Evolutionary conservation across 345 rosid species (phyloP).

Genomic region (Carallia brachiata): DNA sequence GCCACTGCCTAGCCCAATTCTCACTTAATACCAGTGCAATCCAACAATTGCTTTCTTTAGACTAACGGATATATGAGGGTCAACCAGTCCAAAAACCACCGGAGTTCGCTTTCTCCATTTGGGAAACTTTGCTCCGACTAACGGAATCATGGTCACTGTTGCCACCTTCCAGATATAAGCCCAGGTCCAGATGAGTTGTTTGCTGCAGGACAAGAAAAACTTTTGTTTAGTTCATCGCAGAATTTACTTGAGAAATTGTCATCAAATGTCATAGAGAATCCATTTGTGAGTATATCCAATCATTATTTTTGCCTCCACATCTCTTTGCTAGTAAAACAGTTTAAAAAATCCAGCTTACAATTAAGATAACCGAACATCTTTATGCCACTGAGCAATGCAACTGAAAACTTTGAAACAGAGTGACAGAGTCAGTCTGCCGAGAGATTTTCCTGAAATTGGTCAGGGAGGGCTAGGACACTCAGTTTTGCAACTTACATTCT

Average conservation of each 20-base stretch:
- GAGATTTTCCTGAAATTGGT: neutral
- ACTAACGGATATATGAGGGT: neutral
- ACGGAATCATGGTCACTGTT: constrained; percentile 20
- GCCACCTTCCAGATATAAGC: constrained; percentile 51
- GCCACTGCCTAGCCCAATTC: neutral
- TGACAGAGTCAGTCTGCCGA: neutral
- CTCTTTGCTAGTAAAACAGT: too few species aligned
- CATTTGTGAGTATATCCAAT: neutral
- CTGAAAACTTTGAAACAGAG: too few species aligned
- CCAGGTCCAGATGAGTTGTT: constrained; percentile 47
- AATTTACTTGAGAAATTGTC: neutral
- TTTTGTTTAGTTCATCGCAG: neutral
- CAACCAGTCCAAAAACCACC: constrained; percentile 22
- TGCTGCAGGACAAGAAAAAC: constrained; percentile 44
- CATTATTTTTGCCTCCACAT: too few species aligned
- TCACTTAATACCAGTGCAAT: neutral
- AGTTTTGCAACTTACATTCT: too few species aligned
- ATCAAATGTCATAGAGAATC: neutral
- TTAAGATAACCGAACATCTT: too few species aligned
- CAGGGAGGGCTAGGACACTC: neutral
- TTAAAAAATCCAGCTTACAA: too few species aligned
- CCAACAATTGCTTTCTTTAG: too few species aligned
- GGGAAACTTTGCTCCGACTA: constrained; percentile 29
- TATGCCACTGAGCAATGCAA: too few species aligned
- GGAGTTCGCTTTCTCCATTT: constrained; percentile 17